A percentile compares a stretch with the other conserved stretches of the same genome.
Evolutionary conservation across 139 green algal species (phyloP).

Genomic region (Micromonas pusilla): DNA sequence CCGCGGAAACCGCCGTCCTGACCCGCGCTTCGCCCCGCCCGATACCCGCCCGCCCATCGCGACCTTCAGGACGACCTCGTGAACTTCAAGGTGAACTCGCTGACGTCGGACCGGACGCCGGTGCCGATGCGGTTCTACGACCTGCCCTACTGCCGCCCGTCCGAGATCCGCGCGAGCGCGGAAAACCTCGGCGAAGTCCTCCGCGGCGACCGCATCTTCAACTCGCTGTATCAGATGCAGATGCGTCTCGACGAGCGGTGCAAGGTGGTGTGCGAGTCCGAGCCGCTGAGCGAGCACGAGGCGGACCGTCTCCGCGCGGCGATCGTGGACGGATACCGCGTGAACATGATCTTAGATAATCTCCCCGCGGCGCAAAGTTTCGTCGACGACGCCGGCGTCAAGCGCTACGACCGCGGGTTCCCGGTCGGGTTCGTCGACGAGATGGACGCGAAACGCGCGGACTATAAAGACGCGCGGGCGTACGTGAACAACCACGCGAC

Average conservation of each 20-base stretch:
- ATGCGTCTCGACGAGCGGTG: constrained; percentile 89
- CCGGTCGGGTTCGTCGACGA: constrained; percentile 77
- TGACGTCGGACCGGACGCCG: constrained; percentile 84
- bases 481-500: constrained; percentile 95
- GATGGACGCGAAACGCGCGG: constrained; percentile 45
- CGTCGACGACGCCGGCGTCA: constrained; percentile 33
- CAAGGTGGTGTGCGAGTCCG: constrained; percentile 87
- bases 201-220: constrained; percentile 94
- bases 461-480: constrained; percentile 48
- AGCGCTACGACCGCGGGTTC: constrained; percentile 91
- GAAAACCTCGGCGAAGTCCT: constrained; percentile 97
- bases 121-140: constrained; percentile 97
- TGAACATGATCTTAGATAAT: constrained; percentile 99
- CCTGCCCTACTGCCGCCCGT: constrained; percentile 89
- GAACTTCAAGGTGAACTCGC: constrained; percentile 92
- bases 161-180: constrained; percentile 76
- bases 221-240: constrained; percentile 91
- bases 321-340: constrained; percentile 93
- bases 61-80: constrained; percentile 69
- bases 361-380: constrained; percentile 87
- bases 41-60: too few relatives aligned
- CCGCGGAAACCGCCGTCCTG: background rate
- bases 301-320: constrained; percentile 68
- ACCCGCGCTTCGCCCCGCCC: too few relatives aligned
- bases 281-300: constrained; percentile 57